Evolutionary conservation across 768 basidiomycete genomes (phyloP), one percentile per base, ranked within the genome.

Genomic region (Lentinula guzmanii): DNA sequence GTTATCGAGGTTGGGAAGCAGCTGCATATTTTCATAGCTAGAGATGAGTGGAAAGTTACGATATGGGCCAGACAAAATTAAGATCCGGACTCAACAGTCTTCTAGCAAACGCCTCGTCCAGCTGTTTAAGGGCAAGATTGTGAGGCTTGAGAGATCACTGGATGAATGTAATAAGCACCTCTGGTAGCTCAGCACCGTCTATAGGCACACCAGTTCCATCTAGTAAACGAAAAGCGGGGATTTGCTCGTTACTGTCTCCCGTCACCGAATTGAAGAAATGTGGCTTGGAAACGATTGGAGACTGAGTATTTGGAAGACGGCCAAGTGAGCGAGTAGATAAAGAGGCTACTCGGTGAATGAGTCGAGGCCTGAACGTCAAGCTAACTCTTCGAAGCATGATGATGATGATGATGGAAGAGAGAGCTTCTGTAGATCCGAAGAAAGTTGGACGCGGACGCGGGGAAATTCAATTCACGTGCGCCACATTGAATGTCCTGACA

Each of bases 181-280:
- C 85, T 64, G 93, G 92, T 15, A 90, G 69, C 63, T 85, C 78
- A 3, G 89, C 92, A 0, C 86, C 90, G 5, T 90, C 82, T 16
- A 95, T 74, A 5, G 84, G 82, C 65, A 83, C 74, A 2, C 95
- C 95, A 56, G 83, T 76, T 33, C 92, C 88, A 72, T 95, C 95
- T 34, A 98, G 74, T 0, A 97, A 82, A 54, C 95, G 82, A 74
- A 87, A 96, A 4, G 93, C 91, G 3, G 95, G 92, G 66, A 96
- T 93, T 66, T 82, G 82, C 21, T 79, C 77, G 13, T 80, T 78
- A 31, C 39, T 41, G 45, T 80, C 81, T 8, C 76, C 77, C 39
- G 82, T 82, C 33, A 93, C 84, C 0, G 90, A 83, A 72, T 93
- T 93, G 78, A 93, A 88, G 77, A 93, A 94, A 54, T 85, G 74